Evolutionary conservation across 2,329 filamentous ascomycete genomes (phyloP), one percentile per base, ranked within the genome.

Genomic region (Diaporthe amygdali): DNA sequence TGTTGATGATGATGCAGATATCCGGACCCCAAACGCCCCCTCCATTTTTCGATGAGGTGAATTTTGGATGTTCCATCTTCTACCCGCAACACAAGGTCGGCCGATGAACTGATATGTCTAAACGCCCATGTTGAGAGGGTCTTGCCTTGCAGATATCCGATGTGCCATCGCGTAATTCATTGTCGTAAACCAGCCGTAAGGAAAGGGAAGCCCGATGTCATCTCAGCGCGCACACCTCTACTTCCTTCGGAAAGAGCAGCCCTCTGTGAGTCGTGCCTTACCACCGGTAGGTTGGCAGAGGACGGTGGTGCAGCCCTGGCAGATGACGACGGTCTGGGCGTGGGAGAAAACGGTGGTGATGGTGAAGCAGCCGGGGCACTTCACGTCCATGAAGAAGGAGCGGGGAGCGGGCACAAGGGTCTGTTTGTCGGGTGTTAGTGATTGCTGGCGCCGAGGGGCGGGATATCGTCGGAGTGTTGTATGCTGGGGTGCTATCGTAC

Each of bases 351-450:
- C 96, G 86, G 96, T 99, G 86, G 96, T 99, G 92, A 99, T 99
- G 87, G 95, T 98, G 93, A 98, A 99, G 94, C 96, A 99, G 83
- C 96, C 96, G 85, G 96, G 96, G 94, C 96, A 99, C 93, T 99
- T 99, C 90, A 99, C 96, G 85, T 99, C 96, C 96, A 99, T 99
- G 94, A 99, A 99, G 94, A 98, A 99, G 79, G 96, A 98, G 86
- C 96, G 94, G 82, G 96, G 96, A 78, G 91, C 93, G 82, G 96
- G 96, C 84, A 99, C 96, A 81, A 99, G 94, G 79, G 91, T 95
- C 95, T 97, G 78, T 74, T 68, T 54, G 37, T 51, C 44, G 12
- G 34, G 30, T 66, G 68, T 66, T 32, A 66, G 69, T 69, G 59
- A 52, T 14, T 30, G 30, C n/a, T 59, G 52, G 51, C 46, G 47